Conservation (phyloP, 169 alveolate species). For the Plasmodium reichenowi region DNA sequence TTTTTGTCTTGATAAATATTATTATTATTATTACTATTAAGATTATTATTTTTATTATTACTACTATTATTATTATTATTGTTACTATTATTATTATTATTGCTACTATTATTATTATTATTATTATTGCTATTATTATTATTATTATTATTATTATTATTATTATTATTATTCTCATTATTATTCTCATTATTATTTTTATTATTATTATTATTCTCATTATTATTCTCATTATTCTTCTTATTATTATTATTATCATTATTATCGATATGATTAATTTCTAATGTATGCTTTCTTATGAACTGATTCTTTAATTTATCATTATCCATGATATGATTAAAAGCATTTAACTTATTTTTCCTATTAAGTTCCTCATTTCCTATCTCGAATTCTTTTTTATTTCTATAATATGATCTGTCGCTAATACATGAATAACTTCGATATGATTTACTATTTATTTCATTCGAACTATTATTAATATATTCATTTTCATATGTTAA, state of each 20-base stretch:
- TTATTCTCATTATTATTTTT: too few species aligned
- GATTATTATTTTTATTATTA: not conserved
- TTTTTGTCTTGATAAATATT: not conserved
- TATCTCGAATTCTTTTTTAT: slow-evolving; percentile 20
- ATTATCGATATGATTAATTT: too few species aligned
- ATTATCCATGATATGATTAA: not conserved
- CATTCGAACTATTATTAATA: slow-evolving; percentile 1
- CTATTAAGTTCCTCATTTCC: not conserved
- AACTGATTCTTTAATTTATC: slow-evolving; percentile 11
- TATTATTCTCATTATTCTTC: too few species aligned
- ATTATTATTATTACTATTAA: not conserved
- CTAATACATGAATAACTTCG: slow-evolving; percentile 60
- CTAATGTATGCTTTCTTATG: not conserved
- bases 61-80: too few species aligned
- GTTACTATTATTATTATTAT: too few species aligned
- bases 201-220: too few species aligned
- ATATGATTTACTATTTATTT: slow-evolving; percentile 4
- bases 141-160: not conserved
- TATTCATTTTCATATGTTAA: slow-evolving; percentile 66
- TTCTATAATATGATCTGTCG: slow-evolving; percentile 27
- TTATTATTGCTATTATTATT: not conserved
- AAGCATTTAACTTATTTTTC: not conserved
- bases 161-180: too few species aligned
- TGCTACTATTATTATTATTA: not conserved
- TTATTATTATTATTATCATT: too few species aligned